These are phyloP conservation scores for Heliocybe sulcata DNA, from an alignment of 1,284 basidiomycete genomes.

Conservation along the genomic window DNA sequence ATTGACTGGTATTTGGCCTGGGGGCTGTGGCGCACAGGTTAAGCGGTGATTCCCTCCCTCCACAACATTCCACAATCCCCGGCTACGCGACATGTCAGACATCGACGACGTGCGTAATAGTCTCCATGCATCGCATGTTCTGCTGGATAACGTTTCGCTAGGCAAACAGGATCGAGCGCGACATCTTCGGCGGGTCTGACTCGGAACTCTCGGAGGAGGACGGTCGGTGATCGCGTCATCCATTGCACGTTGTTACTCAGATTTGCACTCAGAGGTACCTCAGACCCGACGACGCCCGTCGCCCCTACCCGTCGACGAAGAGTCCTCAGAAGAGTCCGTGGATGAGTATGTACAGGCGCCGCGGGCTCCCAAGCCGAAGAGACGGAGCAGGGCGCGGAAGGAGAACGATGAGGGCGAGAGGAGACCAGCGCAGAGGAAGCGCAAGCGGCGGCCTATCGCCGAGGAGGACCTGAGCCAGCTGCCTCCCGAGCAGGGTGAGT, in stretches of 20 bases:
- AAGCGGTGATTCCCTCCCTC: neutral
- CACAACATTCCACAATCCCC: neutral
- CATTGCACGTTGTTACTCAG: neutral
- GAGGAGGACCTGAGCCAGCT: constrained; percentile 59
- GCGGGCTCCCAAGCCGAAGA: constrained; percentile 35
- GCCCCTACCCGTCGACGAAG: constrained; percentile 26
- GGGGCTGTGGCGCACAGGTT: neutral
- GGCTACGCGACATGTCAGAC: neutral
- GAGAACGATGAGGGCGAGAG: constrained; percentile 33
- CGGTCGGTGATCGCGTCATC: constrained; percentile 22
- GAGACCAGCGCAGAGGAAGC: constrained; percentile 33
- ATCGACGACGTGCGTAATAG: neutral
- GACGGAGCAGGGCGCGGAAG: constrained; percentile 25
- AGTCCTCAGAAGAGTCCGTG: constrained; percentile 42
- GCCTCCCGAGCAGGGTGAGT: constrained; percentile 65
- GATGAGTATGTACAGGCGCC: constrained; percentile 64
- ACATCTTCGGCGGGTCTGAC: constrained; percentile 73
- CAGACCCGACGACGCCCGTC: constrained; percentile 24
- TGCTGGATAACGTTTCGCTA: neutral
- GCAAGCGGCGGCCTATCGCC: constrained; percentile 43
- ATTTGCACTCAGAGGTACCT: constrained; percentile 16
- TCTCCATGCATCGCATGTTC: neutral
- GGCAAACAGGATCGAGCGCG: constrained; percentile 41
- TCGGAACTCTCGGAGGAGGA: constrained; percentile 73
- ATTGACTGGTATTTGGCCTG: neutral